phyloP scores from a whole-genome alignment of 2,329 filamentous ascomycete genomes.

The Fusarium sororula region DNA sequence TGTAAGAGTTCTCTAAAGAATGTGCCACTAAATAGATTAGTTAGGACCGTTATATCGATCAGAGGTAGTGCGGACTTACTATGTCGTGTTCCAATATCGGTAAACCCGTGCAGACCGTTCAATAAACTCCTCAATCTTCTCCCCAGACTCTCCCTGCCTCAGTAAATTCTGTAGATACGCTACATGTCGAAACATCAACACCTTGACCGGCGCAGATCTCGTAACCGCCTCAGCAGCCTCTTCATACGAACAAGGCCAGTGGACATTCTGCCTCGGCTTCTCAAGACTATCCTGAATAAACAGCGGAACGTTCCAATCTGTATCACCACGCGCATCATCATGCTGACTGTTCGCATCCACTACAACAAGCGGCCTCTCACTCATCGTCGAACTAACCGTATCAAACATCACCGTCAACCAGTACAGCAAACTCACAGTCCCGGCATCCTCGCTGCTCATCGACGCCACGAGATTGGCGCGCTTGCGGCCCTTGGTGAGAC shows the following conservation, averaged over 20 bases:
- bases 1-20: constrained; percentile 62
- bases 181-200: constrained; percentile 64
- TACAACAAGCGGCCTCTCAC: constrained; percentile 46
- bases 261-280: constrained; percentile 24
- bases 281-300: constrained; percentile 21
- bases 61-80: constrained; percentile 34
- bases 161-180: constrained; percentile 62
- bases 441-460: constrained; percentile 36
- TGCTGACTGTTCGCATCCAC: constrained; percentile 51
- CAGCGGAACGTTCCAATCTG: constrained; percentile 8
- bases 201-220: constrained; percentile 65
- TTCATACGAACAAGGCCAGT: constrained; percentile 64
- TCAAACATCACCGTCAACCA: constrained; percentile 70
- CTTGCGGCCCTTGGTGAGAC: constrained; percentile 12
- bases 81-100: constrained; percentile 62
- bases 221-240: constrained; percentile 58
- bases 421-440: constrained; percentile 63
- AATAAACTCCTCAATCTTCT: constrained; percentile 58
- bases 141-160: constrained; percentile 46
- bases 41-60: accelerated
- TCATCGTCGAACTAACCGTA: constrained; percentile 64
- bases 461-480: not conserved
- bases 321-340: constrained; percentile 28
- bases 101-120: constrained; percentile 58
- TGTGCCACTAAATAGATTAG: constrained; percentile 39